Evolutionary conservation across 352 stramenopile genomes (phyloP).

Genomic region (Phytophthora uliginosa): DNA sequence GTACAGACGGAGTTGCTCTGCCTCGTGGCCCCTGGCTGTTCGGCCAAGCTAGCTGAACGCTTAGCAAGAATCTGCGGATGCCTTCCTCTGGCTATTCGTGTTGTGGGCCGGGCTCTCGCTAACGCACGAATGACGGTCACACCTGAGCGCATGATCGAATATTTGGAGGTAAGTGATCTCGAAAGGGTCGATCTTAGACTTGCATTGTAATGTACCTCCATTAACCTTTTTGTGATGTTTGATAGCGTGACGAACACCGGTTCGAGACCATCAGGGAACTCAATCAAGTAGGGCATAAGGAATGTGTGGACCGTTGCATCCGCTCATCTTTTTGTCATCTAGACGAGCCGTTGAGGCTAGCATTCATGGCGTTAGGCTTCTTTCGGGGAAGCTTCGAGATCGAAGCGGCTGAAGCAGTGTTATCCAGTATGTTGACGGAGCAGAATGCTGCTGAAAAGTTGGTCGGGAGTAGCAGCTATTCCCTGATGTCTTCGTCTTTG

Average conservation of each 20-base stretch:
- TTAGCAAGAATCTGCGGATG: conserved; percentile 82
- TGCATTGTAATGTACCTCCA: neutral
- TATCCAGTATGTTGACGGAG: conserved; percentile 57
- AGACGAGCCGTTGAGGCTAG: conserved; percentile 72
- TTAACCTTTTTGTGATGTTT: conserved; percentile 9
- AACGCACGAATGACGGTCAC: conserved; percentile 81
- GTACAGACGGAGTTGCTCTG: conserved; percentile 74
- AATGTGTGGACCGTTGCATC: conserved; percentile 85
- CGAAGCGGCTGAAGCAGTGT: conserved; percentile 71
- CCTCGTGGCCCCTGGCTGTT: conserved; percentile 73
- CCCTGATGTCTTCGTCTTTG: conserved; percentile 39
- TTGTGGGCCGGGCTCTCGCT: conserved; percentile 78
- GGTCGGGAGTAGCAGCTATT: conserved; percentile 19
- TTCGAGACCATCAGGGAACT: conserved; percentile 84
- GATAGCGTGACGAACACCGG: conserved; percentile 65
- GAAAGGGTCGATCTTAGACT: neutral
- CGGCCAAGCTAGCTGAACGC: conserved; percentile 62
- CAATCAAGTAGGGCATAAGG: conserved; percentile 80
- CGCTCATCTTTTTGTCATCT: conserved; percentile 86
- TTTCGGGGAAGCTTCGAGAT: conserved; percentile 85
- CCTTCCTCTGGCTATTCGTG: conserved; percentile 83
- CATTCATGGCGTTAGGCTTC: conserved; percentile 87
- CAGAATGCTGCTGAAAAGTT: conserved; percentile 26
- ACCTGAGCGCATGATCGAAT: conserved; percentile 86
- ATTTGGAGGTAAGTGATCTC: conserved; percentile 57